phyloP scores from a whole-genome alignment of 2,329 filamentous ascomycete species.

The Fusarium heterosporum region DNA sequence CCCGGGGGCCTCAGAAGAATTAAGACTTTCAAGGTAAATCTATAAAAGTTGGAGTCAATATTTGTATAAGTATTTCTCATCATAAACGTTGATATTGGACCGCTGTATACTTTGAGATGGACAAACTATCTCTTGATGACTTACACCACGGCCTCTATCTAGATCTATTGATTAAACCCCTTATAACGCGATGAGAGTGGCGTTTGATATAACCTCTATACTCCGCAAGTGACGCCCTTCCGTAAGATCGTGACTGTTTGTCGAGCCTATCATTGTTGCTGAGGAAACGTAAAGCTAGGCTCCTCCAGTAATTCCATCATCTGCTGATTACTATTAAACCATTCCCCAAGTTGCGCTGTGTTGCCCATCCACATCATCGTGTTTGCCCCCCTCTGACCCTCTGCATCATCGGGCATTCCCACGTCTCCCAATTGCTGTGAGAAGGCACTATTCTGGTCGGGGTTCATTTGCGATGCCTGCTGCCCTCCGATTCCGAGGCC shows the following conservation, averaged over 20 bases:
- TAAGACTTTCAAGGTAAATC: slow-evolving; percentile 31
- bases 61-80: neutral
- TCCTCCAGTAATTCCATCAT: slow-evolving; percentile 54
- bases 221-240: neutral
- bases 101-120: neutral
- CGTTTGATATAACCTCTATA: no score
- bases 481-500: slow-evolving; percentile 15
- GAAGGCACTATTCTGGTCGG: slow-evolving; percentile 20
- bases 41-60: neutral
- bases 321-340: slow-evolving; percentile 55
- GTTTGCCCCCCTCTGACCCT: slow-evolving; percentile 38
- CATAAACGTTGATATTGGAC: neutral
- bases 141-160: neutral
- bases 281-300: slow-evolving; percentile 43
- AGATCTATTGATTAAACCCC: neutral
- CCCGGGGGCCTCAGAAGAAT: slow-evolving; percentile 43
- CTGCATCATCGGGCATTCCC: slow-evolving; percentile 19
- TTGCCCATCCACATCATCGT: slow-evolving; percentile 54
- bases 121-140: neutral
- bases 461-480: slow-evolving; percentile 33
- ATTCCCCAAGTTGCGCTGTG: slow-evolving; percentile 53
- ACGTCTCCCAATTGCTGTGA: slow-evolving; percentile 28
- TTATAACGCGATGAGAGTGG: neutral
- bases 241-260: neutral
- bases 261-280: neutral